phyloP scores from a whole-genome alignment of 352 stramenopile species.

The Blastocystis sp. region DNA sequence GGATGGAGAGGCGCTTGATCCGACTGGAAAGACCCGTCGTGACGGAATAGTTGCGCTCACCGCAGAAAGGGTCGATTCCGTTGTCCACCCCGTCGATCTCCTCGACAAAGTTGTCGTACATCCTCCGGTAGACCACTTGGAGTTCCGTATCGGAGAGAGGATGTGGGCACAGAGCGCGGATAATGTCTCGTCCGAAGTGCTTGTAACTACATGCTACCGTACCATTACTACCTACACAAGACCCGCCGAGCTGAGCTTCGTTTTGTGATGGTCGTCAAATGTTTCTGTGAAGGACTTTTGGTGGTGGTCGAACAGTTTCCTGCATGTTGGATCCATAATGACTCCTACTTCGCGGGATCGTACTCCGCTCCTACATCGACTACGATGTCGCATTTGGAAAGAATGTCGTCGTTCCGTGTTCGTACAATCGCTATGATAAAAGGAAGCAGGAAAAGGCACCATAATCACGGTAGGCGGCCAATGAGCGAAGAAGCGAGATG shows the following conservation, averaged over 20 bases:
- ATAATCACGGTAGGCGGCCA: not conserved
- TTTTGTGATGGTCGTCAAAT: slow-evolving; percentile 41
- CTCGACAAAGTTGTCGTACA: slow-evolving; percentile 55
- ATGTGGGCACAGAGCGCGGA: not conserved
- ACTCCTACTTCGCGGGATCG: slow-evolving; percentile 13
- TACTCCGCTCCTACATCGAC: slow-evolving; percentile 50
- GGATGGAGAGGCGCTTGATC: not conserved
- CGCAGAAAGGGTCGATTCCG: not conserved
- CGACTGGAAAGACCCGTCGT: slow-evolving; percentile 4
- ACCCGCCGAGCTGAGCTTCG: slow-evolving; percentile 46
- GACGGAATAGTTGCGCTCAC: slow-evolving; percentile 32
- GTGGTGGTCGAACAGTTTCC: slow-evolving; percentile 48
- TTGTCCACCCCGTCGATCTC: slow-evolving; percentile 54
- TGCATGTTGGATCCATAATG: not conserved
- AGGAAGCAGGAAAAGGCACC: not conserved
- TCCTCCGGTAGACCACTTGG: not conserved
- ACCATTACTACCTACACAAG: not conserved
- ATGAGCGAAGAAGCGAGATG: not conserved
- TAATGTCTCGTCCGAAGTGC: slow-evolving; percentile 23
- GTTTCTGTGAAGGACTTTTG: slow-evolving; percentile 1
- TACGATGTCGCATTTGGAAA: slow-evolving; percentile 55
- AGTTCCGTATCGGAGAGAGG: not conserved
- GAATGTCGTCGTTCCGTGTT: slow-evolving; percentile 21
- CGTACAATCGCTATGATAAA: slow-evolving; percentile 1
- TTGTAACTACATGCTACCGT: not conserved